Evolutionary conservation across 768 basidiomycete genomes (phyloP).

Genomic region (Amanita subjunquillea): DNA sequence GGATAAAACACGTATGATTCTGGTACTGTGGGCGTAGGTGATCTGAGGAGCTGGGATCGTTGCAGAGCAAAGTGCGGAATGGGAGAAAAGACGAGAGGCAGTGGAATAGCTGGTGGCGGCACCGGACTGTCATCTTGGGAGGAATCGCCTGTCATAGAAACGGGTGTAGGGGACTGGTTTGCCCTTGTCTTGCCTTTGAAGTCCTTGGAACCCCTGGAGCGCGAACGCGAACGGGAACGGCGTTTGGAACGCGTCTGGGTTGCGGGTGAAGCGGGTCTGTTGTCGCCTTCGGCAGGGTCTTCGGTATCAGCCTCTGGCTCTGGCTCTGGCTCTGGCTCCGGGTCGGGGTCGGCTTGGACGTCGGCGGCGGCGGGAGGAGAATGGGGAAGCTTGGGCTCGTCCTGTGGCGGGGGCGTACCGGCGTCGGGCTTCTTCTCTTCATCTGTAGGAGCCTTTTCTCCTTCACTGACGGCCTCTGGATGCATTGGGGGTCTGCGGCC

Average conservation of each 20-base stretch:
- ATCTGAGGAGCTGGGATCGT: slow-evolving; percentile 35
- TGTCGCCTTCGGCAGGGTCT: slow-evolving; percentile 24
- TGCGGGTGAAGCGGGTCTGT: slow-evolving; percentile 33
- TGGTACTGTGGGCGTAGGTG: slow-evolving; percentile 42
- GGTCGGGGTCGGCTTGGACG: slow-evolving; percentile 6
- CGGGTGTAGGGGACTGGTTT: slow-evolving; percentile 35
- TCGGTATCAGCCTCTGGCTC: slow-evolving; percentile 14
- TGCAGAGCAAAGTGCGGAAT: slow-evolving; percentile 47
- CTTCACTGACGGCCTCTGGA: slow-evolving; percentile 72
- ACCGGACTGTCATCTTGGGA: slow-evolving; percentile 56
- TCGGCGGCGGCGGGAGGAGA: background rate
- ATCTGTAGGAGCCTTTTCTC: slow-evolving; percentile 41
- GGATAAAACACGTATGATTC: slow-evolving; percentile 51
- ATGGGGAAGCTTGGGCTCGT: slow-evolving; percentile 4
- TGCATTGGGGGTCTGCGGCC: slow-evolving; percentile 85
- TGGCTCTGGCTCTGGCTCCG: slow-evolving; percentile 13
- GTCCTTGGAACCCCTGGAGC: slow-evolving; percentile 70
- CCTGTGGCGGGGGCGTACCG: slow-evolving; percentile 17
- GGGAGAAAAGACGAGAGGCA: slow-evolving; percentile 31
- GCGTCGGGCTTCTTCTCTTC: slow-evolving; percentile 25
- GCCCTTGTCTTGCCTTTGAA: slow-evolving; percentile 50
- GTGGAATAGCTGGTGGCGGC: slow-evolving; percentile 21
- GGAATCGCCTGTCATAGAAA: slow-evolving; percentile 48
- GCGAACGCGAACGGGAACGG: slow-evolving; percentile 67
- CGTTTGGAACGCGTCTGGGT: slow-evolving; percentile 46